Evolutionary conservation across 352 stramenopile species (phyloP).

Genomic region (Globisporangium cederbergense): DNA sequence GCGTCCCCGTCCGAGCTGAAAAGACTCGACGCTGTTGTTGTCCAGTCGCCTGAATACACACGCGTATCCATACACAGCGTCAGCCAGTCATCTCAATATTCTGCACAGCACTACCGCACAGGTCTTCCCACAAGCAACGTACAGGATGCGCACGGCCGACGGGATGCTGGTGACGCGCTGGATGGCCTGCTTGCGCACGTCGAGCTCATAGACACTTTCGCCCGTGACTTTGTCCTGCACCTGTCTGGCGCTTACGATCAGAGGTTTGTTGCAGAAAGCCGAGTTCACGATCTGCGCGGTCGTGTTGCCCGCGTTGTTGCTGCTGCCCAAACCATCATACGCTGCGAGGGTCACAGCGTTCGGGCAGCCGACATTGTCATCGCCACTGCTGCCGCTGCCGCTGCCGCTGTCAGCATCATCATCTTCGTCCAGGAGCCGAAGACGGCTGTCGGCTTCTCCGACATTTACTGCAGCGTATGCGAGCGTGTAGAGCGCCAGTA

Average conservation of each 20-base stretch:
- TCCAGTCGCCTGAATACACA: conserved; percentile 4
- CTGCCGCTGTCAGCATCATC: background rate
- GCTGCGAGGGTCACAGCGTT: conserved; percentile 27
- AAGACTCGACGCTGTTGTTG: conserved; percentile 11
- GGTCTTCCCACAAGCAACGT: background rate
- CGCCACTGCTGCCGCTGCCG: background rate
- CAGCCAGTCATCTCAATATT: background rate
- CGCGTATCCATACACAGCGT: background rate
- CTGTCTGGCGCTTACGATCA: conserved; percentile 19
- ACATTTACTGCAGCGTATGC: conserved; percentile 5
- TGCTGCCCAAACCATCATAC: conserved; percentile 8
- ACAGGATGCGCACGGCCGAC: conserved; percentile 8
- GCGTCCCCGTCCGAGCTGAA: background rate
- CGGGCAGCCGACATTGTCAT: conserved; percentile 18
- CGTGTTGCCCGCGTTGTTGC: background rate
- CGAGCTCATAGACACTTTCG: conserved; percentile 8
- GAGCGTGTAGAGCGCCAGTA: background rate
- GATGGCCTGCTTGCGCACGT: conserved; percentile 10
- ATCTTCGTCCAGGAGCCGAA: background rate
- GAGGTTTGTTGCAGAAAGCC: background rate
- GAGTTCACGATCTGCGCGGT: conserved; percentile 1
- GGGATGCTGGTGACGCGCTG: conserved; percentile 10
- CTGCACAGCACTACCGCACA: background rate
- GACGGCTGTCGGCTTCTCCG: conserved; percentile 4
- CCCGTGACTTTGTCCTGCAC: conserved; percentile 10